Percentiles rank a stretch among this genome's conserved stretches.
Conservation (phyloP, 1,139 yeast genomes). For the Citeromyces siamensis region DNA sequence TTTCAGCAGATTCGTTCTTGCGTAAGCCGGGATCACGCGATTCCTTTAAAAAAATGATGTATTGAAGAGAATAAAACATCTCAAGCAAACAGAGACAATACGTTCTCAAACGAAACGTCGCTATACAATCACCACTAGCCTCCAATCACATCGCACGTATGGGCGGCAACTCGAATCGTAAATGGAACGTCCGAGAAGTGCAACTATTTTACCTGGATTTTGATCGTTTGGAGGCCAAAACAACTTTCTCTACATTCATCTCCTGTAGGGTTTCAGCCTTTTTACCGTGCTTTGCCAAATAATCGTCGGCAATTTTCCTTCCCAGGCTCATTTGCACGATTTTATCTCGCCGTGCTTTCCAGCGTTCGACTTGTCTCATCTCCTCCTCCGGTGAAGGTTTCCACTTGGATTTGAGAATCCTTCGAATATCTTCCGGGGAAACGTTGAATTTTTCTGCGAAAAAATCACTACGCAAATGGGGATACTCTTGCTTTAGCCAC, state of each 20-base stretch:
- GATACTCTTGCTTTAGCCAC: slow-evolving; percentile 35
- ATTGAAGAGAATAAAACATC: too few relatives aligned
- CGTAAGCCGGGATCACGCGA: neutral
- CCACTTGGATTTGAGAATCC: slow-evolving; percentile 75
- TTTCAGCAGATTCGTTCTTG: neutral
- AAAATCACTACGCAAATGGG: slow-evolving; percentile 46
- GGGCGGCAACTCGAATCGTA: too few relatives aligned
- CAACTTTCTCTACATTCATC: slow-evolving; percentile 2
- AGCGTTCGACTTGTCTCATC: slow-evolving; percentile 25
- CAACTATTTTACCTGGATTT: too few relatives aligned
- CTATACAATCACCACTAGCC: too few relatives aligned
- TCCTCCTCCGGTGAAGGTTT: slow-evolving; percentile 45
- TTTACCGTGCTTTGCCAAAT: slow-evolving; percentile 12
- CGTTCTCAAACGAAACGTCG: too few relatives aligned
- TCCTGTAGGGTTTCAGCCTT: slow-evolving; percentile 3
- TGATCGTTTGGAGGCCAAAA: slow-evolving; percentile 1
- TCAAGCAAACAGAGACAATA: too few relatives aligned
- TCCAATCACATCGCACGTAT: too few relatives aligned
- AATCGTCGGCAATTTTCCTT: slow-evolving; percentile 22
- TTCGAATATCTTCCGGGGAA: slow-evolving; percentile 74
- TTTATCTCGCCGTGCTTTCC: slow-evolving; percentile 21
- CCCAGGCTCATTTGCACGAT: neutral
- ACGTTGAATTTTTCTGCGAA: slow-evolving; percentile 55
- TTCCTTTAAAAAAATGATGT: neutral
- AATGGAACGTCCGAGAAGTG: too few relatives aligned